Base-by-base conservation (phyloP, 371 early-diverging fungal genomes). In the Lichtheimia ramosa region DNA sequence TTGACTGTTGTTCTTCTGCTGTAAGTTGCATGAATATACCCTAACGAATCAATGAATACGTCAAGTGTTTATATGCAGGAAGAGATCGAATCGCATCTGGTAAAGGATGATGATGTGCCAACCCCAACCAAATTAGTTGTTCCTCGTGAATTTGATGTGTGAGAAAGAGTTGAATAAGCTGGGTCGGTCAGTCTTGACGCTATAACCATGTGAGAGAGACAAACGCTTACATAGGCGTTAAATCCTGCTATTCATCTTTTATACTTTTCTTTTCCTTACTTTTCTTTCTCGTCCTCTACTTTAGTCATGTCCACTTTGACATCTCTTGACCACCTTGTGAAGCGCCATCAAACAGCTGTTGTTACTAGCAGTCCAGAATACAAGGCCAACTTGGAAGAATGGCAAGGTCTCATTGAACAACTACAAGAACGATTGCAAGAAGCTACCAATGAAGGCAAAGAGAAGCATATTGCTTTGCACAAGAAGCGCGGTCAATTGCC, bases 401-500 rank as follows among this genome's bases (percentile, higher is more conserved):
- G 88, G 90, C 62, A 70, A 25, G 68, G 24, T 3, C 59, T 89
- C 49, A 71, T 88, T 49, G 73, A 66, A 27, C 70, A 81, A 43
- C 71, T 90, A 8, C 69, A 81, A 53, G 81, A 82, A 52, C 72
- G 83, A 25, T 79, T 90, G 18, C 46, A 70, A 2, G 80, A 84
- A 43, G 86, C 87, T 1, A 81, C 84, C 25, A 66, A 66, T 18
- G 86, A 89, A 65, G 90, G 90, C 23, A 71, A 74, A 43, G 67
- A 79, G 34, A 83, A 82, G 25, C 77, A 81, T 51, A 64, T 89
- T 23, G 75, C 74, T 14, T 63, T 81, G 28, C 90, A 90, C 60
- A 66, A 82, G 24, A 81, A 83, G 66, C 82, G 91, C 18, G 86
- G 86, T 2, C 85, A 84, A 55, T 63, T 90, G 41, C 75, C 87